Base-by-base conservation (phyloP, 1,284 basidiomycete species). In the Puccinia coronata region DNA sequence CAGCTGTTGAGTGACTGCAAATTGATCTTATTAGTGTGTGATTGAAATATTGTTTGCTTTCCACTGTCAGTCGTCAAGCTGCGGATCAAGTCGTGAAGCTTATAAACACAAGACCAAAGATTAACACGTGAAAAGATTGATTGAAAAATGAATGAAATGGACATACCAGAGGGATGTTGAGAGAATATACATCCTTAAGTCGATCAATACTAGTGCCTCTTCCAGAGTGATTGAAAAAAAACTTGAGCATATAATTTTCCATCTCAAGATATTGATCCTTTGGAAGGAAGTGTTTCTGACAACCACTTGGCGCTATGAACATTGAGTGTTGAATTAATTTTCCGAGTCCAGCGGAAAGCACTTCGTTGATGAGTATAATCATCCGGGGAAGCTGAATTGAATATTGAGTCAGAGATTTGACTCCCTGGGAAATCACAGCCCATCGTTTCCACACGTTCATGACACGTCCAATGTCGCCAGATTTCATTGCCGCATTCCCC, bases 221-320 rank as follows among this genome's bases (percentile, higher is more conserved):
- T 23, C 69, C 69, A 16, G 69, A 47, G 49, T 71, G 69, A 43
- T 71, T 71, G 20, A 47, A 71, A 47, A 71, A 71, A 23, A 34
- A 69, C 43, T 69, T 69, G 12, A 69, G 39, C 65, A 28, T 34
- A 25, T 41, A 57, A 57, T 57, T 61, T 36, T 28, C 16, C 25
- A 31, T 61, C 25, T 61, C 57, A 31, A 61, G 25, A 31, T 31
- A 61, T 20, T 31, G 57, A 61, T 61, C 57, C 57, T 61, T 61
- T 5, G 57, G 8, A 18, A 61, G 8, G 34, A 61, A 61, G 57
- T 61, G 57, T 61, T 61, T 61, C n/a, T 61, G 57, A 28, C 57
- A 3, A 28, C 57, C 57, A 61, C 57, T 61, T 18, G 57, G 57
- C 5, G 57, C 57, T 12, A 61, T 36, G 34, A 61, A 61, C 8